A percentile compares a stretch with the other conserved stretches of the same genome.
Evolutionary conservation across 805 yeast species (phyloP).

Genomic region (Saturnispora besseyi): DNA sequence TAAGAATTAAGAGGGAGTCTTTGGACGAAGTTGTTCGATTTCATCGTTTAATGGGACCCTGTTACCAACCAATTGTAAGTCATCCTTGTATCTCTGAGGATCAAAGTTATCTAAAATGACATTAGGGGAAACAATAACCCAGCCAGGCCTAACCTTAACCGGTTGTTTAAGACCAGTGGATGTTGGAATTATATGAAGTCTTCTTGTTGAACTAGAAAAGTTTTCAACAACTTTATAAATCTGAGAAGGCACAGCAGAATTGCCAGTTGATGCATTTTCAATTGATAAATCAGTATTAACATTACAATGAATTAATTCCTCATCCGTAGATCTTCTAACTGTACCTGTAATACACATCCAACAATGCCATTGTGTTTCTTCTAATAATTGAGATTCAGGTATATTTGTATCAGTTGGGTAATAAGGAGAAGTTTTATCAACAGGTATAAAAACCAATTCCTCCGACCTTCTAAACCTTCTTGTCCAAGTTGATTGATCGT

Average conservation of each 20-base stretch:
- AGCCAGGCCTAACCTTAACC: slow-evolving; percentile 66
- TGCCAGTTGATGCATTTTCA: slow-evolving; percentile 38
- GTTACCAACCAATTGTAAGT: slow-evolving; percentile 36
- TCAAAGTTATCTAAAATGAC: slow-evolving; percentile 63
- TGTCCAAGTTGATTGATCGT: slow-evolving; percentile 31
- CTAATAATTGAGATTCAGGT: slow-evolving; percentile 43
- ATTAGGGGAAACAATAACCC: slow-evolving; percentile 89
- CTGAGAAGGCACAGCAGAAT: slow-evolving; percentile 58
- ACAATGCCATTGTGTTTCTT: slow-evolving; percentile 88
- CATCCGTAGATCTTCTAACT: slow-evolving; percentile 75
- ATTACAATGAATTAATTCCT: slow-evolving; percentile 82
- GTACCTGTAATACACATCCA: slow-evolving; percentile 98
- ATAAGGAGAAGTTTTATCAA: slow-evolving; percentile 53
- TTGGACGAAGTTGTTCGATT: slow-evolving; percentile 76
- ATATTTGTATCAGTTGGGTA: slow-evolving; percentile 46
- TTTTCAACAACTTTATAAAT: slow-evolving; percentile 81
- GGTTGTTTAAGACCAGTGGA: slow-evolving; percentile 57
- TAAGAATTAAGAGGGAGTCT: slow-evolving; percentile 44
- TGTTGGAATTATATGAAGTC: slow-evolving; percentile 79
- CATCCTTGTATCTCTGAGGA: slow-evolving; percentile 36
- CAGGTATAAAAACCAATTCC: slow-evolving; percentile 75
- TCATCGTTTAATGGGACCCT: slow-evolving; percentile 63
- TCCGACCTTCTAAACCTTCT: slow-evolving; percentile 79
- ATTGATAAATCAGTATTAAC: slow-evolving; percentile 82
- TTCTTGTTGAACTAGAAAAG: slow-evolving; percentile 71